Evolutionary conservation across 2,329 filamentous ascomycete genomes (phyloP).

Genomic region (Aspergillus sclerotialis): DNA sequence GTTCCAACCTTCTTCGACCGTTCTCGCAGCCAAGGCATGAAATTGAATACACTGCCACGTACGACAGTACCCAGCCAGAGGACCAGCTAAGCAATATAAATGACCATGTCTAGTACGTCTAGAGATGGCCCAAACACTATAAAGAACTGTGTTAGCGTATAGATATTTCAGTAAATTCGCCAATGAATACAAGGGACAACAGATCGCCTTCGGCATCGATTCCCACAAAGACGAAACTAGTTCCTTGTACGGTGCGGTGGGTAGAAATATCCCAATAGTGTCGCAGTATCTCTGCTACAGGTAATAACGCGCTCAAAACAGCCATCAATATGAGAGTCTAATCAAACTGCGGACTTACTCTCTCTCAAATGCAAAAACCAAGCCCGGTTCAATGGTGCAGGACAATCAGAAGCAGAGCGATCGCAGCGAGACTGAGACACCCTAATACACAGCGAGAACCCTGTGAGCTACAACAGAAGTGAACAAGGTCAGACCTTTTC

Average conservation of each 20-base stretch:
- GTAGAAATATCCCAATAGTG: constrained; percentile 65
- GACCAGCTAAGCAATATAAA: constrained; percentile 59
- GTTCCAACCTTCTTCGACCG: constrained; percentile 4
- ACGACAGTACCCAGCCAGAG: constrained; percentile 63
- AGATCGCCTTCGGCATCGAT: constrained; percentile 65
- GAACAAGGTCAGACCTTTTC: constrained; percentile 21
- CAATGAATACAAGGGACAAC: constrained; percentile 57
- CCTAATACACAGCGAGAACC: constrained; percentile 24
- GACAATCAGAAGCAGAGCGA: constrained; percentile 45
- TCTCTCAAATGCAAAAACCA: constrained; percentile 52
- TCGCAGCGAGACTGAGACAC: constrained; percentile 47
- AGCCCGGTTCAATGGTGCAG: constrained; percentile 53
- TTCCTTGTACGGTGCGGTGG: constrained; percentile 60
- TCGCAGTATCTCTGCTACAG: constrained; percentile 58
- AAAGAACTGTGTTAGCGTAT: constrained; percentile 16
- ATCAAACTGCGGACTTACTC: constrained; percentile 39
- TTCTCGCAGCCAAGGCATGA: constrained; percentile 50
- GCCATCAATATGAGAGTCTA: constrained; percentile 65
- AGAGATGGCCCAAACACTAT: constrained; percentile 17
- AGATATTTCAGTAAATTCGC: constrained; percentile 16
- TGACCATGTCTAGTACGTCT: constrained; percentile 57
- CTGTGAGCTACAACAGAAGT: not conserved
- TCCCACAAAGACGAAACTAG: constrained; percentile 64
- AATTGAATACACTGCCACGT: constrained; percentile 59
- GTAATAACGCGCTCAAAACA: constrained; percentile 54